phyloP scores from a whole-genome alignment of 176 grass and related monocot species.

The Saccharum officinarum region DNA sequence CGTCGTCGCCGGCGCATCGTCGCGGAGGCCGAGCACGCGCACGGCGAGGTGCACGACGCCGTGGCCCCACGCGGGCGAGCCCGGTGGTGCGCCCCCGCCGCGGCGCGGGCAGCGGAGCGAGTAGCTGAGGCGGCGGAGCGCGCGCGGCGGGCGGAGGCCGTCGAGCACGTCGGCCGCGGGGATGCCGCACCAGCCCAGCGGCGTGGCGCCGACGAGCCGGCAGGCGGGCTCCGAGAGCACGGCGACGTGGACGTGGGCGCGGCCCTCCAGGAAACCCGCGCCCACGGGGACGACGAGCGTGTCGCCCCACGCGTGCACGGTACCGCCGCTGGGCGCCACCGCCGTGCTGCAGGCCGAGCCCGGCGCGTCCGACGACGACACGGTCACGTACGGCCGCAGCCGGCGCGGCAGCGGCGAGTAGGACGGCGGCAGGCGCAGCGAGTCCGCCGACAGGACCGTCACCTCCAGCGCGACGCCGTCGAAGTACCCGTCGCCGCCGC shows the following conservation, averaged over 20 bases:
- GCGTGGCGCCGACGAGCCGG: constrained; percentile 41
- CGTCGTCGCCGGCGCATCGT: neutral
- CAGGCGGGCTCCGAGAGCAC: constrained; percentile 52
- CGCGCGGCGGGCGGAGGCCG: constrained; percentile 60
- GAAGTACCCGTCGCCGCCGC: constrained; percentile 10
- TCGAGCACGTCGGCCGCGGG: constrained; percentile 64
- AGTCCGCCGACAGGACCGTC: constrained; percentile 75
- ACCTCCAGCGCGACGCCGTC: constrained; percentile 61
- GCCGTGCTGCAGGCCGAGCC: constrained; percentile 34
- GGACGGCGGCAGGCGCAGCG: constrained; percentile 53
- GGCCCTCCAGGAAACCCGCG: constrained; percentile 56
- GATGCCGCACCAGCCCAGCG: constrained; percentile 76
- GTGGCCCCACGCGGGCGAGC: neutral
- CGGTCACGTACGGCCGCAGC: constrained; percentile 68
- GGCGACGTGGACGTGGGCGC: constrained; percentile 39
- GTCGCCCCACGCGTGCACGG: constrained; percentile 61
- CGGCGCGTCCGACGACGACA: constrained; percentile 32
- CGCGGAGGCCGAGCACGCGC: constrained; percentile 57
- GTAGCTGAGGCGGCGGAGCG: constrained; percentile 85
- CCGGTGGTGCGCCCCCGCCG: neutral
- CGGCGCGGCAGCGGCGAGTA: constrained; percentile 48
- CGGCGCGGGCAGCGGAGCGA: constrained; percentile 51
- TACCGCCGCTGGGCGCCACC: neutral
- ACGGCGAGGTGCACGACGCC: constrained; percentile 78
- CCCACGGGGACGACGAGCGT: constrained; percentile 57